These are phyloP conservation scores for Sporobolomyces phaffii DNA, from an alignment of 768 basidiomycete genomes.

Conservation along the genomic window DNA sequence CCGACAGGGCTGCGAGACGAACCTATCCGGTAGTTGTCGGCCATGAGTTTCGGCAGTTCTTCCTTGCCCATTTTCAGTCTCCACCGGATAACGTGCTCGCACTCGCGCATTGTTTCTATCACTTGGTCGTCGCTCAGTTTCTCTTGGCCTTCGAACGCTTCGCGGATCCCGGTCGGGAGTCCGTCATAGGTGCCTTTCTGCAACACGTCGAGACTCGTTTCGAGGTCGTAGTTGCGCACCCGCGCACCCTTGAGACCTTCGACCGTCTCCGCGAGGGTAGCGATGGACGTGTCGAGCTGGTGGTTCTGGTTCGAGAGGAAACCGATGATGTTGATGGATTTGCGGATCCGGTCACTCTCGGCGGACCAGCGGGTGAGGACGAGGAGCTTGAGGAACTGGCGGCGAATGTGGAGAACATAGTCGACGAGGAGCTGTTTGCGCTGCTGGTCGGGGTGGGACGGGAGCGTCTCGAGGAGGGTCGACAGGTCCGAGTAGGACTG, in stretches of 20 bases:
- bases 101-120: constrained; percentile 58
- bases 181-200: constrained; percentile 78
- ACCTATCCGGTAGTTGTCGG: constrained; percentile 65
- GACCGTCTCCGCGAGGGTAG: constrained; percentile 59
- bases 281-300: constrained; percentile 69
- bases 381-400: constrained; percentile 81
- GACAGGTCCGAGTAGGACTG: constrained; percentile 74
- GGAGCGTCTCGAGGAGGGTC: constrained; percentile 74
- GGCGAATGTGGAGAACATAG: constrained; percentile 83
- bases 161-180: constrained; percentile 57
- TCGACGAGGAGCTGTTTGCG: constrained; percentile 77
- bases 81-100: constrained; percentile 72
- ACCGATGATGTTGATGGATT: constrained; percentile 62
- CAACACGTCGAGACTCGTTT: constrained; percentile 83
- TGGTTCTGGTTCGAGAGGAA: constrained; percentile 79
- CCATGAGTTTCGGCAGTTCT: constrained; percentile 66
- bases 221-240: constrained; percentile 84
- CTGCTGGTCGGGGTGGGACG: constrained; percentile 47
- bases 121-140: constrained; percentile 55
- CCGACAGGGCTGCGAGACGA: constrained; percentile 45
- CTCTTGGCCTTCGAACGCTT: constrained; percentile 11
- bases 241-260: constrained; percentile 72
- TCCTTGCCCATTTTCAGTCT: constrained; percentile 67
- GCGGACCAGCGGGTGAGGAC: constrained; percentile 81
- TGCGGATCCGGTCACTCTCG: constrained; percentile 48